Evolutionary conservation across 2,329 filamentous ascomycete genomes (phyloP), one percentile per base, ranked within the genome.

Genomic region (Didymella segeticola): DNA sequence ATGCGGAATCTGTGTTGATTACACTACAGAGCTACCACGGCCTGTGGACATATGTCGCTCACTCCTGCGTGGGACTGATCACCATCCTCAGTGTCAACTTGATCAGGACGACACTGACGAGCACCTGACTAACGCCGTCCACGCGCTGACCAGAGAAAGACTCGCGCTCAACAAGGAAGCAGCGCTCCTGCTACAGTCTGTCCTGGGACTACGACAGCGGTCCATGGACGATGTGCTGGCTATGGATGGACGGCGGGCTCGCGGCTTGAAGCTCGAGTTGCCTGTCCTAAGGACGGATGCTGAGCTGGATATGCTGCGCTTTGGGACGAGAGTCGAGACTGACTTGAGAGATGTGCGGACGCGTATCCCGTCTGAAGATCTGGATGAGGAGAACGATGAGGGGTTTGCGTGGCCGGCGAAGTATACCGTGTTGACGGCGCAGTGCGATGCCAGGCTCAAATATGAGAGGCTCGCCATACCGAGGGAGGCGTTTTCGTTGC

Each of bases 281-380:
- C 81, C 83, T 2, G 43, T 83, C 0, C 67, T 84, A 6, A 47
- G n/a, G 3, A 73, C 70, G 3, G 79, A 82, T 57, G 69, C 78
- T 55, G 76, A 80, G 29, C 60, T 76, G 20, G 80, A 83, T 58
- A 57, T 81, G 46, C 56, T 67, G n/a, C 54, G 55, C 3, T 78
- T 83, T 53, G 67, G 66, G 14, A 66, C 49, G 23, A 50, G 42
- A 8, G 46, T 58, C 7, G 46, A 58, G 27, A 68, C 68, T 1
- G 62, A 72, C 14, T 66, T 73, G 4, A 64, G 48, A 5, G 61
- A 71, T 4, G 27, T 76, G 6, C 63, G 60, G 7, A 59, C 79
- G 11, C 63, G 71, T 3, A 7, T 56, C 5, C 60, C 63, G 1
- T 58, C 75, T 9, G 75, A 79, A 49, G 53, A 61, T 1, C 48